A percentile compares a stretch with the other conserved stretches of the same genome.
Conservation (phyloP, 768 basidiomycete species). For the Kwoniella dendrophila region DNA sequence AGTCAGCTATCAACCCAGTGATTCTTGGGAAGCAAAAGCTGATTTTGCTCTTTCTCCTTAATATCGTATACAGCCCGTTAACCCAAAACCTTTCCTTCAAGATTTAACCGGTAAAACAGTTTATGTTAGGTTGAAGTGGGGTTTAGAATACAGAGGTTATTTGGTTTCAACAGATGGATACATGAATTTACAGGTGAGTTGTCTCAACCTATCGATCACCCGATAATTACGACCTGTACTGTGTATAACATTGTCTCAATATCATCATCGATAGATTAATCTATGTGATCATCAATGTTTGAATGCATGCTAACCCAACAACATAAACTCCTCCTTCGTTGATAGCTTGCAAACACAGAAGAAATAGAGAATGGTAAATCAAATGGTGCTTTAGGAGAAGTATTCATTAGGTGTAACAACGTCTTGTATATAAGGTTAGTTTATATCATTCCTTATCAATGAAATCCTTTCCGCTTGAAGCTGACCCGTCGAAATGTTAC, state of each 20-base stretch:
- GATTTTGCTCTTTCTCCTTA: constrained; percentile 1
- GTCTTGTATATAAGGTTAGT: constrained; percentile 75
- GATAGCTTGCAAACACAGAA: constrained; percentile 95
- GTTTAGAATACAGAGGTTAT: constrained; percentile 98
- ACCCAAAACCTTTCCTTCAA: constrained; percentile 98
- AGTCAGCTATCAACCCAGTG: constrained; percentile 3
- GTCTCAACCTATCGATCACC: no score
- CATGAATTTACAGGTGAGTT: constrained; percentile 95
- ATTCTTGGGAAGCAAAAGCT: background rate
- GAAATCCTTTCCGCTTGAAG: no score
- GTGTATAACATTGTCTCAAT: background rate
- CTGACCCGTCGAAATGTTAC: background rate
- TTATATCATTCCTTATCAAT: no score
- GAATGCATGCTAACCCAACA: no score
- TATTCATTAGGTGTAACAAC: constrained; percentile 95
- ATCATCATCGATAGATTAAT: background rate
- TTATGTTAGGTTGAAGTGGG: constrained; percentile 96
- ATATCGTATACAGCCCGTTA: constrained; percentile 66
- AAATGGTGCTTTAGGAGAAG: constrained; percentile 95
- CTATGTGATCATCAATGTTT: no score
- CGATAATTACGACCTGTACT: no score
- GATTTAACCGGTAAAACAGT: constrained; percentile 97
- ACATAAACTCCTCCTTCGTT: background rate
- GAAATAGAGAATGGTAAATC: constrained; percentile 96
- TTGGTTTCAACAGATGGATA: constrained; percentile 98